Percentiles rank a stretch among this genome's conserved stretches.
Evolutionary conservation across 768 basidiomycete genomes (phyloP).

Genomic region (Ephemerocybe angulata): DNA sequence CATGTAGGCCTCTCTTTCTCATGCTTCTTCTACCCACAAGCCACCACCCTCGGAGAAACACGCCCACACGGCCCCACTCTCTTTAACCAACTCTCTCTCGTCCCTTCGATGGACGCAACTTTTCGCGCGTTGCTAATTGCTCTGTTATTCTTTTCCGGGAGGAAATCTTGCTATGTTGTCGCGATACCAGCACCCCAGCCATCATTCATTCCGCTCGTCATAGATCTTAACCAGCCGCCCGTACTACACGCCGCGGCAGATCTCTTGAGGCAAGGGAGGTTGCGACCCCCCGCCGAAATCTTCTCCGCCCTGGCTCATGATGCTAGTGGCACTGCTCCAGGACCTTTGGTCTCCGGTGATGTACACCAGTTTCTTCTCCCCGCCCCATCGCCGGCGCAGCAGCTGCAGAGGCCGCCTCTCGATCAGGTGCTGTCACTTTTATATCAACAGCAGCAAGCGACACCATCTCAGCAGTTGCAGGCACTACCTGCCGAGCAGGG

Average conservation of each 20-base stretch:
- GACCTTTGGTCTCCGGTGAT: neutral
- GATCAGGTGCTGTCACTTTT: too few relatives aligned
- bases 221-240: neutral
- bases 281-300: neutral
- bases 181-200: neutral
- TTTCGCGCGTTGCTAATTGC: neutral
- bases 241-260: neutral
- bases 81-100: neutral
- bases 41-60: neutral
- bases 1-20: neutral
- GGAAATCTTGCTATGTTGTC: neutral
- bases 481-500: too few relatives aligned
- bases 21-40: neutral
- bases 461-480: too few relatives aligned
- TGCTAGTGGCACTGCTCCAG: neutral
- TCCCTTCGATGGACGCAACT: neutral
- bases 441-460: too few relatives aligned
- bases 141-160: neutral
- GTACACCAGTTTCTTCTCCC: neutral
- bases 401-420: neutral
- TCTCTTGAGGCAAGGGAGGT: neutral
- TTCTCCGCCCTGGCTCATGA: neutral
- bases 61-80: neutral
- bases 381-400: neutral
- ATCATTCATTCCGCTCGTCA: neutral